These are phyloP conservation scores for Blastomyces parvus DNA, from an alignment of 2,329 filamentous ascomycete genomes.

Conservation along the genomic window DNA sequence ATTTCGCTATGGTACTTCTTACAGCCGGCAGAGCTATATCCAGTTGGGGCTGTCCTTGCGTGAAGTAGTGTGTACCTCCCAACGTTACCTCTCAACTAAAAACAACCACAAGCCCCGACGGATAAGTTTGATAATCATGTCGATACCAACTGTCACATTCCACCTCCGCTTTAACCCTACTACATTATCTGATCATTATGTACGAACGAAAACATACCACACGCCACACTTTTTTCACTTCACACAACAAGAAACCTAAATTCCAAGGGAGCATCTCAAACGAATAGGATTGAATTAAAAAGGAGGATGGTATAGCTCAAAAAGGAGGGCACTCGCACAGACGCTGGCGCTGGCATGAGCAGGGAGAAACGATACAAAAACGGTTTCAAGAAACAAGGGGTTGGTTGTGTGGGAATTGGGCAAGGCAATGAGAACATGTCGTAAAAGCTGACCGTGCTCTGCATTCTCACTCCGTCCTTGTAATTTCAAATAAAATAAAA, in stretches of 20 bases:
- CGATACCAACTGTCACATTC: not conserved
- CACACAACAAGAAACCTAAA: not conserved
- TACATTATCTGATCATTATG: not conserved
- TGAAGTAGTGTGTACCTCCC: too few species aligned
- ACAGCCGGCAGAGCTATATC: too few species aligned
- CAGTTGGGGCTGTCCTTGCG: too few species aligned
- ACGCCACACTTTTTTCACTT: slow-evolving; percentile 11
- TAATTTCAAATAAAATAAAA: not conserved
- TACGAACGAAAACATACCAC: not conserved
- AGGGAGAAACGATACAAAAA: not conserved
- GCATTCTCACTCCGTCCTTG: not conserved
- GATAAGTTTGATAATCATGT: not conserved
- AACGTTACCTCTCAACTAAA: not conserved
- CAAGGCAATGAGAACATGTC: not conserved
- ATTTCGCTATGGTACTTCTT: too few species aligned
- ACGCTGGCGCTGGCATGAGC: not conserved
- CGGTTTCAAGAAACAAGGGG: not conserved
- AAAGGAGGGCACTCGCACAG: slow-evolving; percentile 2
- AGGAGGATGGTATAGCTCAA: not conserved
- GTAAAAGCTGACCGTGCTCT: not conserved
- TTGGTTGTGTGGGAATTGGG: not conserved
- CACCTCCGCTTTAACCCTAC: not conserved
- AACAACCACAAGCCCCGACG: not conserved
- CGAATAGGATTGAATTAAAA: not conserved
- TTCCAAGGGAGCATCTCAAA: not conserved